phyloP scores from a whole-genome alignment of 73 alveolate species.

The Paramecium sexaurelia region DNA sequence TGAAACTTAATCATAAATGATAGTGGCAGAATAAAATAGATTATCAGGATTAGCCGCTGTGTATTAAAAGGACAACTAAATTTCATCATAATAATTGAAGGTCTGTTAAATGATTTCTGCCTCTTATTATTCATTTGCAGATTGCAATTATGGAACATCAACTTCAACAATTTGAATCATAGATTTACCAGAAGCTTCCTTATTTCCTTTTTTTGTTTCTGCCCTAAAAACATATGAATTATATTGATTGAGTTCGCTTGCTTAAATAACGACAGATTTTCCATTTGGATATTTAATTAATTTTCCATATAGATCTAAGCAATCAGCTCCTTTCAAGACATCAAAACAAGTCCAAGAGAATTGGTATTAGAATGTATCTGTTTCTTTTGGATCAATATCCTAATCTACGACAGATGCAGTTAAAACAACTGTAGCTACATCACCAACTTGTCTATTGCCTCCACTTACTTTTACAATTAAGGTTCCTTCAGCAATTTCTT shows the following conservation, averaged over 20 bases:
- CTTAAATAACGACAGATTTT: not conserved
- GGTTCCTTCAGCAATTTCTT: not conserved
- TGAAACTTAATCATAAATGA: conserved; percentile 11
- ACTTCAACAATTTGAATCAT: conserved; percentile 32
- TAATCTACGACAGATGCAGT: not conserved
- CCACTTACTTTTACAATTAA: not conserved
- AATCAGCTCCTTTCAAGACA: not conserved
- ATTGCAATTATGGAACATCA: conserved; percentile 12
- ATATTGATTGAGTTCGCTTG: not conserved
- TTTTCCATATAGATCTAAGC: not conserved
- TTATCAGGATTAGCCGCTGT: conserved; percentile 6
- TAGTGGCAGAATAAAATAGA: not conserved
- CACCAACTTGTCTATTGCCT: conserved; percentile 19
- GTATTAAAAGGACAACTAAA: not conserved
- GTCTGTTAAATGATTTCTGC: not conserved
- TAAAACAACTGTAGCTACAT: not conserved
- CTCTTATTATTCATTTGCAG: not conserved
- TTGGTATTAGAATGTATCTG: not conserved
- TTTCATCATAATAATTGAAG: not conserved
- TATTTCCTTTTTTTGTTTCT: not conserved
- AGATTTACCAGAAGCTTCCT: not conserved
- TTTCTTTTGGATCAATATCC: not conserved
- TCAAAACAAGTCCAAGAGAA: conserved; percentile 9
- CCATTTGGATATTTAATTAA: not conserved
- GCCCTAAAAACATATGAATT: not conserved